Conservation (phyloP, 1,139 yeast species). For the Lodderomyces pseudojiufengensis region DNA sequence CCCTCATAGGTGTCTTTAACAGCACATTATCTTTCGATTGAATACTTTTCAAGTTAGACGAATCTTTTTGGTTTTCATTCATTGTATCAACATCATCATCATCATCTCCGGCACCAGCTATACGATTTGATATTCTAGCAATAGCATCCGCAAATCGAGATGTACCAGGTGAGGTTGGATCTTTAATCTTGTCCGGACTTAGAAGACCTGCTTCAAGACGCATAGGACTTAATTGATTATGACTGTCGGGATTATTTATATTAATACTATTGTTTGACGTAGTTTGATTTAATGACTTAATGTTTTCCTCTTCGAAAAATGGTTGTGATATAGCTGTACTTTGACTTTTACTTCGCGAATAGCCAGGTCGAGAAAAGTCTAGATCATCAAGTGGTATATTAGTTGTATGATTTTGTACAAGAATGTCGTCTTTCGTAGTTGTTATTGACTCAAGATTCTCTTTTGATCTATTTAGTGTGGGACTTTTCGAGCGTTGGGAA, state of each 20-base stretch:
- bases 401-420: slow-evolving; percentile 19
- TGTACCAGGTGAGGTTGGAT: slow-evolving; percentile 13
- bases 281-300: neutral
- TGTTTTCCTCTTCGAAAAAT: neutral
- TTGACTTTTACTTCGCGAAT: slow-evolving; percentile 1
- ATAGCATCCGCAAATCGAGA: slow-evolving; percentile 26
- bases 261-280: neutral
- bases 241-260: too few species aligned
- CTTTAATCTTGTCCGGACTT: slow-evolving; percentile 7
- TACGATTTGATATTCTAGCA: slow-evolving; percentile 39
- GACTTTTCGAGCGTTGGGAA: slow-evolving; percentile 8
- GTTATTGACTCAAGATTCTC: slow-evolving; percentile 1
- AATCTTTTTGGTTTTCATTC: slow-evolving; percentile 1
- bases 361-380: slow-evolving; percentile 3
- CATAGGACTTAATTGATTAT: slow-evolving; percentile 1
- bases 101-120: slow-evolving; percentile 34
- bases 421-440: too few species aligned
- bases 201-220: slow-evolving; percentile 15
- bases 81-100: slow-evolving; percentile 1
- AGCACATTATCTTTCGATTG: slow-evolving; percentile 2
- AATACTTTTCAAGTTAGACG: neutral
- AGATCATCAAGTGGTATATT: slow-evolving; percentile 20
- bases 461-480: slow-evolving; percentile 1
- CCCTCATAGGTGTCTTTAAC: slow-evolving; percentile 10
- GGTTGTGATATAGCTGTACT: neutral